Evolutionary conservation across 306 rosid species (phyloP).

Genomic region (cucumber (Cucumis sativus)): DNA sequence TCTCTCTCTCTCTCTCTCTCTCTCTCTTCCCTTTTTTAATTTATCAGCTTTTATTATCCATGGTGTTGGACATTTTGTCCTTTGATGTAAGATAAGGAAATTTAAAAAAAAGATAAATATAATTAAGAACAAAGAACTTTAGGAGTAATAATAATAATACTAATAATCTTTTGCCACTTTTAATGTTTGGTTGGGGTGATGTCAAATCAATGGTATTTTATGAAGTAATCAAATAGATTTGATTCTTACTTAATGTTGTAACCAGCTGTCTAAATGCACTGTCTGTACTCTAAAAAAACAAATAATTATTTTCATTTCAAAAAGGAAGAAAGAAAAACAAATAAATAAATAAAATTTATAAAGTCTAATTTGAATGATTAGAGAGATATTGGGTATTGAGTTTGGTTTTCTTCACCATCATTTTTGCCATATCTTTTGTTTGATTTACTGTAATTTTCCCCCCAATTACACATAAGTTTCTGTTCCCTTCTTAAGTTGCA

Average conservation of each 20-base stretch:
- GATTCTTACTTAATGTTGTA: constrained; percentile 59
- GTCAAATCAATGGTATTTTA: constrained; percentile 39
- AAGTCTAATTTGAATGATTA: constrained; percentile 61
- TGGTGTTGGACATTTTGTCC: constrained; percentile 19
- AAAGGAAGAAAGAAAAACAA: not conserved
- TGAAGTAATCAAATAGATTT: constrained; percentile 50
- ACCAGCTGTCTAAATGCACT: constrained; percentile 92
- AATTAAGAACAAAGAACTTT: not conserved
- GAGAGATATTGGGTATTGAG: constrained; percentile 24
- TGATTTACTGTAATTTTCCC: constrained; percentile 26
- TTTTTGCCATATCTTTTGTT: constrained; percentile 19
- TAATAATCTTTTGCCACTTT: not conserved
- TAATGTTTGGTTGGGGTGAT: constrained; percentile 39
- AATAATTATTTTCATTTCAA: no score
- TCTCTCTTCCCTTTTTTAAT: not conserved
- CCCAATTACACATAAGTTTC: constrained; percentile 38
- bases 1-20: not conserved
- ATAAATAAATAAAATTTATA: not conserved
- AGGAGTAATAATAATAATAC: not conserved
- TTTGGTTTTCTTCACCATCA: constrained; percentile 42
- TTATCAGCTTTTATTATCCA: constrained; percentile 19
- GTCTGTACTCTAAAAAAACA: not conserved
- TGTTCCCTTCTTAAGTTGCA: not conserved
- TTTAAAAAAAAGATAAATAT: not conserved
- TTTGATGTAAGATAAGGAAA: constrained; percentile 10